Base-by-base conservation (phyloP, 2,329 filamentous ascomycete species). In the Penicillium brevicompactum region DNA sequence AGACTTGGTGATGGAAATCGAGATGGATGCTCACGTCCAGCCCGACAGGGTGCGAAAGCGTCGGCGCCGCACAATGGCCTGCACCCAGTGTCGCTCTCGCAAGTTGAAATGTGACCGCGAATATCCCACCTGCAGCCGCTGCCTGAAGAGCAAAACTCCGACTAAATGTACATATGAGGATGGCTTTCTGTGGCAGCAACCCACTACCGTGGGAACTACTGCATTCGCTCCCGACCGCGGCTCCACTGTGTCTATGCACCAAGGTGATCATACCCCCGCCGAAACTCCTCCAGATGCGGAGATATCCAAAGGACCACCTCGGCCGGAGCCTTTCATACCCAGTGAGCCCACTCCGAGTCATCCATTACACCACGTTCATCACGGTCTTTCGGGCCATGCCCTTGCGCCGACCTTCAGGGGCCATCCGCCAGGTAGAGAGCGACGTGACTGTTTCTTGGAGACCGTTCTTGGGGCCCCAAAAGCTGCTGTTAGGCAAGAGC, bases 41-140 rank as follows among this genome's bases (percentile, higher is more conserved):
- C 55, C 63, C 32, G 67, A 67, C 8, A 66, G 69, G 42, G 69
- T 69, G 51, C 72, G 72, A 30, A 75, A 75, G 60, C 63, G 74
- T 30, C 70, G 71, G 53, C 64, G 74, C 21, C 69, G 74, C 22
- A 74, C 75, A 9, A 69, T 76, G 59, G 74, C 75, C 14, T 78
- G 75, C 57, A 69, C 70, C 16, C 74, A 73, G 34, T 78, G 75
- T 57, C 73, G 75, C 51, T 72, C 67, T 51, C 65, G 75, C 44
- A 78, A 78, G 58, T 62, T 77, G 32, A 74, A 72, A 55, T 78
- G 75, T 54, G 75, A 77, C 57, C 71, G 75, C 34, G 70, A 72
- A 32, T 76, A 74, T 66, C 75, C 75, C 9, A 66, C 67, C 3
- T 77, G 75, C 54, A 65, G 69, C 18, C 70, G 74, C 16, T 77